Evolutionary conservation across 352 stramenopile genomes (phyloP).

Genomic region (Discostella stelligera): DNA sequence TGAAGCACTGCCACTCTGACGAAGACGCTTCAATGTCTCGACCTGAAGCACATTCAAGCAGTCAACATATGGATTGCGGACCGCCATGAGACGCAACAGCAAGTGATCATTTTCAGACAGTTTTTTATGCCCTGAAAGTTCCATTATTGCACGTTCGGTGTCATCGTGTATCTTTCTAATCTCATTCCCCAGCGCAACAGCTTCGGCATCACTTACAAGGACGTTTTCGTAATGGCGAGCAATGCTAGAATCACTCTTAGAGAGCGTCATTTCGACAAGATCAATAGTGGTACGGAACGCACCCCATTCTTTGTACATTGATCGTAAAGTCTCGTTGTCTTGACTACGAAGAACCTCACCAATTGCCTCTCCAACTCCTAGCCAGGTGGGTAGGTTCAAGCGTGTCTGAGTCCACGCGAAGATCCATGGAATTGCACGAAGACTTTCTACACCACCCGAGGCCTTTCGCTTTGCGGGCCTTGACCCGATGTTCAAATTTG

Average conservation of each 20-base stretch:
- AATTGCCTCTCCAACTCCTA: conserved; percentile 85
- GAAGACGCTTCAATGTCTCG: conserved; percentile 83
- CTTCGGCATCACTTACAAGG: conserved; percentile 71
- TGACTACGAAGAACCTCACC: conserved; percentile 40
- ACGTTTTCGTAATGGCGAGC: conserved; percentile 84
- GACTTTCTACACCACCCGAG: conserved; percentile 85
- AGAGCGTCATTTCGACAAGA: conserved; percentile 87
- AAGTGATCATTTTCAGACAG: conserved; percentile 75
- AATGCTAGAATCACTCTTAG: conserved; percentile 85
- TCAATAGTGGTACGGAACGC: conserved; percentile 86
- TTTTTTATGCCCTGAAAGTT: conserved; percentile 65
- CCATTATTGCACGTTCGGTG: conserved; percentile 66
- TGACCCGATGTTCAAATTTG: conserved; percentile 85
- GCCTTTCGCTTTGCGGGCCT: conserved; percentile 85
- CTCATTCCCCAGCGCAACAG: conserved; percentile 64
- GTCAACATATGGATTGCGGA: conserved; percentile 86
- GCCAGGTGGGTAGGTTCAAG: conserved; percentile 85
- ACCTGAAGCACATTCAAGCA: conserved; percentile 87
- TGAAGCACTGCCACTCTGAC: conserved; percentile 66
- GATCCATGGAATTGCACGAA: conserved; percentile 87
- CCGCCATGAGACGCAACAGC: conserved; percentile 76
- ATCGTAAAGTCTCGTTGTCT: conserved; percentile 51
- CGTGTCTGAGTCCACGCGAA: conserved; percentile 88
- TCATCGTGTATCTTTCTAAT: conserved; percentile 67
- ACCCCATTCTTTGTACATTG: conserved; percentile 84